Evolutionary conservation across 176 grass and related monocot species (phyloP).

Genomic region (Oryza nivara): DNA sequence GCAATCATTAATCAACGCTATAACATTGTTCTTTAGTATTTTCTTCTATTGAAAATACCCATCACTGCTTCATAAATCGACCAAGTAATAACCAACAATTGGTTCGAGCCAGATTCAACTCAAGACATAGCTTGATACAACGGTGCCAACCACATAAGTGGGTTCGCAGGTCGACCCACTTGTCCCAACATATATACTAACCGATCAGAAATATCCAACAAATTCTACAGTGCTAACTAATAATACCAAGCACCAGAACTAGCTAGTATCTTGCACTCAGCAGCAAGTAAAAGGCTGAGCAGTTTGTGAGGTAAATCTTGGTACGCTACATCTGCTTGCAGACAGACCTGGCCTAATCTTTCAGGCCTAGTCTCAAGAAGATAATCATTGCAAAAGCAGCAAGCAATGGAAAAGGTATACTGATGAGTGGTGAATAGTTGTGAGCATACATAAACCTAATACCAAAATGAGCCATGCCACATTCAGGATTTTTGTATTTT

Average conservation of each 20-base stretch:
- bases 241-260: background rate
- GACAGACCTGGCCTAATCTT: background rate
- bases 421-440: background rate
- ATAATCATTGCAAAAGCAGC: background rate
- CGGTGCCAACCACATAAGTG: background rate
- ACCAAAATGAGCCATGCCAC: too few relatives aligned
- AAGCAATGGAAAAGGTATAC: constrained; percentile 1
- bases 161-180: too few relatives aligned
- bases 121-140: background rate
- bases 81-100: background rate
- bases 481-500: too few relatives aligned
- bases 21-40: background rate
- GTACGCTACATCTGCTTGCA: background rate
- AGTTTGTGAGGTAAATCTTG: background rate
- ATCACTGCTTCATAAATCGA: background rate
- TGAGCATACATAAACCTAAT: too few relatives aligned
- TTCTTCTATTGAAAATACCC: background rate
- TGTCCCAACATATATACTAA: background rate
- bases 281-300: background rate
- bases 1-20: background rate
- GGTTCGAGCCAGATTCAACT: background rate
- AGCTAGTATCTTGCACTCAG: background rate
- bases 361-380: background rate
- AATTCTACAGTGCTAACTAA: background rate
- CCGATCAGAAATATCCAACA: constrained; percentile 1